A percentile compares a stretch with the other conserved stretches of the same genome.
Evolutionary conservation across 2,329 filamentous ascomycete species (phyloP).

Genomic region (Neonectria sp.): DNA sequence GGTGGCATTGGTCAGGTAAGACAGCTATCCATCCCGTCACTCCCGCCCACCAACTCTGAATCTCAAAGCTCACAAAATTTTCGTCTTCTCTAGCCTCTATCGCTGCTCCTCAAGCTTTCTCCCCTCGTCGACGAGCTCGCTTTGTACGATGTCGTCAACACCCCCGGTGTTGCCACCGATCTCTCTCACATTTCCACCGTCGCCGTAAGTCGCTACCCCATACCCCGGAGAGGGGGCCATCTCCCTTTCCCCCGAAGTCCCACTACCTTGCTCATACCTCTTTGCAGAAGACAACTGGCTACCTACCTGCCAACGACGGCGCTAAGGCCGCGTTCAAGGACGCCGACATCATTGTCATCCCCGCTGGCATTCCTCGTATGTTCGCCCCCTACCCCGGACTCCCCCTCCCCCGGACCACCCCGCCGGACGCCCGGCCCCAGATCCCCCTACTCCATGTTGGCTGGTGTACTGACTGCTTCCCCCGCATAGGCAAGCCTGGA

Average conservation of each 20-base stretch:
- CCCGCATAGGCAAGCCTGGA: conserved; percentile 87
- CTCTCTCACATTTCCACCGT: conserved; percentile 96
- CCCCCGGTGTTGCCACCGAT: conserved; percentile 94
- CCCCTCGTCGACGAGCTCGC: conserved; percentile 92
- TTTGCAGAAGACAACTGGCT: conserved; percentile 85
- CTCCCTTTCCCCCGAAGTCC: conserved; percentile 42
- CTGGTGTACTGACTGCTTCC: conserved; percentile 38
- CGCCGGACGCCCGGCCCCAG: conserved; percentile 39
- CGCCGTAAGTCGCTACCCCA: conserved; percentile 69
- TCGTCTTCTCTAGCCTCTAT: conserved; percentile 79
- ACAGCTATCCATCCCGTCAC: conserved; percentile 32
- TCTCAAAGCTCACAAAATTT: conserved; percentile 39
- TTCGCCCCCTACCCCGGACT: conserved; percentile 43
- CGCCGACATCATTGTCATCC: conserved; percentile 96
- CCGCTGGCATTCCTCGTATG: conserved; percentile 96
- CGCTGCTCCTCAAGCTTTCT: conserved; percentile 93
- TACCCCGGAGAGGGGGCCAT: conserved; percentile 29
- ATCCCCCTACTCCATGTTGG: conserved; percentile 33
- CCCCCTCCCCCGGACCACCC: conserved; percentile 36
- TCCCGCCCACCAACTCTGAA: conserved; percentile 4
- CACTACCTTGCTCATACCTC: conserved; percentile 50
- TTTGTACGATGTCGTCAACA: conserved; percentile 99
- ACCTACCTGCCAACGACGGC: conserved; percentile 88
- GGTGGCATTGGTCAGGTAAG: conserved; percentile 98
- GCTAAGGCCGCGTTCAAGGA: conserved; percentile 91